Base-by-base conservation (phyloP, 2,329 filamentous ascomycete species). In the Mycocentrospora acerina region DNA sequence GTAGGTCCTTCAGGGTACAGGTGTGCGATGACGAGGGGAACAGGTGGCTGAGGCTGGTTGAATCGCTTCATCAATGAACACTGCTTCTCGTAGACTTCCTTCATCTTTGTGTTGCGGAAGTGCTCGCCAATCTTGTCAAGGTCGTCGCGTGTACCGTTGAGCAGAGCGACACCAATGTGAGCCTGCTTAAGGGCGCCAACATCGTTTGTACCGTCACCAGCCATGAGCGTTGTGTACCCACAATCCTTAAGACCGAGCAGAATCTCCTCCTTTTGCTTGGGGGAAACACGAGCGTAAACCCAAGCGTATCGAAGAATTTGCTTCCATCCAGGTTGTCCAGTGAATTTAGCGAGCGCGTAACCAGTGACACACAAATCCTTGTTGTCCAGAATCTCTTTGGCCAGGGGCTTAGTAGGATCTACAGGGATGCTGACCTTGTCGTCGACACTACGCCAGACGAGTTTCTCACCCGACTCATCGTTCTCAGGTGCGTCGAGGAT, bases 211-310 rank as follows among this genome's bases (percentile, higher is more conserved):
- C 93, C 93, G 61, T 98, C 93, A 69, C 93, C 93, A 57, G 90
- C 94, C 93, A 98, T 98, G 47, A 98, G 80, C 19, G 93, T 98
- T 45, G 93, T 96, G 74, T 98, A 98, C 33, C 93, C 93, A 72
- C 89, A 87, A 59, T 95, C 90, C 73, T 95, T 96, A 46, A 97
- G 81, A 25, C 93, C 93, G 15, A 95, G 80, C n/a, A 98, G 78
- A 60, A 98, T 97, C 37, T 97, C 90, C 69, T 98, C 93, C 74
- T 98, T 98, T 62, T 98, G 93, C 76, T 95, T 96, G 7, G 93
- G 93, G 2, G 93, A 98, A 8, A 98, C 93, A 60, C 93, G 89
- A 52, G 93, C 93, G 64, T 98, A 98, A 4, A 98, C 93, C 93
- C 93, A 98, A 11, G 90, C 83, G 69, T 97, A 80, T 33, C 90